Evolutionary conservation across 345 rosid species (phyloP).

Genomic region (Aquilaria yunnanensis): DNA sequence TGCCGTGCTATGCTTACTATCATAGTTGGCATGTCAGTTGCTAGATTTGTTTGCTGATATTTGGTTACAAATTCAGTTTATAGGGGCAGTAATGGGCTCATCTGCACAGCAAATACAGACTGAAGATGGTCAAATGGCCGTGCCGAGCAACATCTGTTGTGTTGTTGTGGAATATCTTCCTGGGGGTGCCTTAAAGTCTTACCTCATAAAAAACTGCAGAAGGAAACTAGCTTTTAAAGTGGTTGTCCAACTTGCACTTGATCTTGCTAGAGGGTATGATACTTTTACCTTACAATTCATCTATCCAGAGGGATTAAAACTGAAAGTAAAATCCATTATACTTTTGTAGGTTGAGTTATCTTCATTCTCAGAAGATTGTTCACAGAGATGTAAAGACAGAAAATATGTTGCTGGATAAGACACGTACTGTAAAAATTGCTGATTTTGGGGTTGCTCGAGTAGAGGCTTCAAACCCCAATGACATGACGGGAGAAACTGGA

Average conservation of each 20-base stretch:
- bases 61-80: conserved; percentile 46
- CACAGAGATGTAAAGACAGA: conserved; percentile 99
- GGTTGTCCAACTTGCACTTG: conserved; percentile 89
- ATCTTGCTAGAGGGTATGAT: conserved; percentile 90
- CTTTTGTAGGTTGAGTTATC: conserved; percentile 78
- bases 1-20: no score
- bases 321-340: not conserved
- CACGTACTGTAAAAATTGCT: conserved; percentile 79
- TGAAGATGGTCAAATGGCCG: conserved; percentile 65
- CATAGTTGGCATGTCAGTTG: no score
- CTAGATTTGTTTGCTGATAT: not conserved
- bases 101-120: conserved; percentile 74
- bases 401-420: conserved; percentile 92
- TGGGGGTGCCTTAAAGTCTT: conserved; percentile 86
- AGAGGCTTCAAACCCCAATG: conserved; percentile 98
- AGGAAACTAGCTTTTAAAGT: conserved; percentile 90
- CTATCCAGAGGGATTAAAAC: not conserved
- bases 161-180: conserved; percentile 97
- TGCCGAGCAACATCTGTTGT: conserved; percentile 91
- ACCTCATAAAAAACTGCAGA: conserved; percentile 83
- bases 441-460: conserved; percentile 99
- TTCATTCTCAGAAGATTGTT: conserved; percentile 92
- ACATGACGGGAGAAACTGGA: conserved; percentile 99
- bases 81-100: conserved; percentile 97
- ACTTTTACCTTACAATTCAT: conserved; percentile 5